Base-by-base conservation (phyloP, 2,329 filamentous ascomycete genomes). In the Fusarium decemcellulare region DNA sequence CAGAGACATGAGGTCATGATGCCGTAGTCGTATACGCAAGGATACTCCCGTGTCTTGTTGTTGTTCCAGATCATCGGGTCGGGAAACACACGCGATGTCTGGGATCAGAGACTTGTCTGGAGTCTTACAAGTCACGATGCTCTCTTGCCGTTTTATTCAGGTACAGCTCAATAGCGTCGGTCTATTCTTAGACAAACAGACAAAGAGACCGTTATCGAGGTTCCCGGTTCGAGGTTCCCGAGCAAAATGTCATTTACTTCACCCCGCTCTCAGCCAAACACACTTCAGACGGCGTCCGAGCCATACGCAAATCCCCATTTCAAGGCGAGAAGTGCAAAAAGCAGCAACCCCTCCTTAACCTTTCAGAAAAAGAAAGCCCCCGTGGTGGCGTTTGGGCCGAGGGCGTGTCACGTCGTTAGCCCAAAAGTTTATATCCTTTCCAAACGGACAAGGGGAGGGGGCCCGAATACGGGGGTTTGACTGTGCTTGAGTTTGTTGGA, bases 341-440 rank as follows among this genome's bases (percentile, higher is more conserved):
- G 4, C 23, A 23, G 5, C 23, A 23, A 5, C 23, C 23, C 23
- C 23, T 23, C 23, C 23, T 23, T 23, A 23, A 23, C 23, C 23
- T 23, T 23, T 23, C 5, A 3, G 23, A 23, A 23, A 23, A 23
- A 23, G 23, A 23, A 23, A 23, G 23, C 23, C 23, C 23, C 23
- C 23, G 23, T 23, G 23, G 23, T 23, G 23, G 23, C 23, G 23
- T 23, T 23, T 23, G 23, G 50, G 36, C 62, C 57, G 23, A 52
- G 56, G 62, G 57, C 61, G 48, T 67, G 61, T 46, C 66, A 67
- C 66, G 51, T 67, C 58, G 58, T 12, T 34, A 18, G 30, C 52
- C 42, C 12, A 12, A 69, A 70, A 69, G 67, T 54, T 69, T 70
- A 56, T 27, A 51, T 64, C 46, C 67, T 54, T 27, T 14, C 43